A percentile compares a stretch with the other conserved stretches of the same genome.
Conservation (phyloP, 805 yeast genomes). For the Wickerhamiella sorbophila region DNA sequence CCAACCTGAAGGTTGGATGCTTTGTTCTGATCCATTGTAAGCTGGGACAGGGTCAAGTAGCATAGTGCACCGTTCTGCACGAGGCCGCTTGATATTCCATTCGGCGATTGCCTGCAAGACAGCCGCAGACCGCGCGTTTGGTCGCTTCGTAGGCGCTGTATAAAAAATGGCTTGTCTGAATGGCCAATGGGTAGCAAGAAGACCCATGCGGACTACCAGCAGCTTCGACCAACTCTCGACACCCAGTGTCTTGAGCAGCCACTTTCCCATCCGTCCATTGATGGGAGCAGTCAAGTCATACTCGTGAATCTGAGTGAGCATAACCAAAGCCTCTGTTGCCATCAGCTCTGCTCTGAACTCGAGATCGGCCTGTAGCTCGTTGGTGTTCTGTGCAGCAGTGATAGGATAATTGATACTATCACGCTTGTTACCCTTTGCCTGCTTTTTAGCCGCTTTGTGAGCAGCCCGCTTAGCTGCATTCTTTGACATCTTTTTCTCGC, state of each 20-base stretch:
- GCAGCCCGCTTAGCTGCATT: slow-evolving; percentile 21
- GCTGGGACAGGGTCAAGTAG: slow-evolving; percentile 29
- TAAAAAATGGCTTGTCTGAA: slow-evolving; percentile 30
- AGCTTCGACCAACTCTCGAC: slow-evolving; percentile 22
- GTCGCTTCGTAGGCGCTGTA: slow-evolving; percentile 28
- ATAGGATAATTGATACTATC: slow-evolving; percentile 10
- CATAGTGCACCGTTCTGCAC: slow-evolving; percentile 24
- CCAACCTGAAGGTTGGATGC: slow-evolving; percentile 31
- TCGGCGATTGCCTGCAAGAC: slow-evolving; percentile 27
- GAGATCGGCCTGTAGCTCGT: slow-evolving; percentile 18
- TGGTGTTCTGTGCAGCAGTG: slow-evolving; percentile 15
- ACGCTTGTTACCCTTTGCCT: slow-evolving; percentile 13
- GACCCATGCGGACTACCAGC: slow-evolving; percentile 29
- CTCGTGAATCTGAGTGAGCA: slow-evolving; percentile 27
- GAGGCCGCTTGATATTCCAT: slow-evolving; percentile 25
- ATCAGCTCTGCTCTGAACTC: slow-evolving; percentile 26
- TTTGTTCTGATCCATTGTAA: slow-evolving; percentile 24
- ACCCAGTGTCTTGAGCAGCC: slow-evolving; percentile 24
- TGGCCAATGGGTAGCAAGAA: slow-evolving; percentile 34
- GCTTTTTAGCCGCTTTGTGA: slow-evolving; percentile 19
- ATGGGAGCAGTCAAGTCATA: slow-evolving; percentile 29
- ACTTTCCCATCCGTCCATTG: slow-evolving; percentile 15
- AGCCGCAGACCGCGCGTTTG: slow-evolving; percentile 31
- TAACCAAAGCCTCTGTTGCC: slow-evolving; percentile 30
- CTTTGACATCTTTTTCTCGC: slow-evolving; percentile 17